Base-by-base conservation (phyloP, 495 filamentous ascomycete genomes). In the Podospora appendiculata region DNA sequence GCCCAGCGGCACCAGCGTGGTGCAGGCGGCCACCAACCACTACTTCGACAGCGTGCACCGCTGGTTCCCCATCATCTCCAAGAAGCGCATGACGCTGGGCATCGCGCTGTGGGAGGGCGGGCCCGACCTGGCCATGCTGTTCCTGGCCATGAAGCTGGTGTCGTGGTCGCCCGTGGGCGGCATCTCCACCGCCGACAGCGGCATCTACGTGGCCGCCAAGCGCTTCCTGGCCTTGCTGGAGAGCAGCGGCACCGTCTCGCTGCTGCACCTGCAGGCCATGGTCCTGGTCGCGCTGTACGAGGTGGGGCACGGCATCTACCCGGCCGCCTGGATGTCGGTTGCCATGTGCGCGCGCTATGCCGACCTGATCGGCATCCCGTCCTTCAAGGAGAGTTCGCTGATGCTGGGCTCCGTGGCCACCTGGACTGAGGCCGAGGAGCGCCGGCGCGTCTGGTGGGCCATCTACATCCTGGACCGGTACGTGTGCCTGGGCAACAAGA, bases 371-470 rank as follows among this genome's bases (percentile, higher is more conserved):
- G 77, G 74, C n/a, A 59, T 82, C 13, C 71, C 72, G 52, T 58
- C 54, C 0, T 50, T 63, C 48, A 55, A 58, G 32, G 55, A 68
- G 25, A 60, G 57, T 33, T 51, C 58, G 18, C 50, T 59, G 32
- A 60, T 74, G 44, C 58, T 77, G n/a, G 69, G 67, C 6, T 48
- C 50, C 10, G 45, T 55, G 35, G 67, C 50, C 7, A 75, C 72
- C 1, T 76, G 74, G 76, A 70, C 67, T 0, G 77, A 80, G 51
- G 58, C 64, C 8, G 77, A 81, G 54, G 77, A 81, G 55, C 56
- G 74, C 8, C 54, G 66, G 17, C 46, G 77, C 43, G 65, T 69
- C 0, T 79, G 75, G 76, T 80, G 77, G 77, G 70, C 60, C 12
- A 67, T 78, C n/a, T 65, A 76, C 41, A 58, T 79, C 12, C 62